Evolutionary conservation across 306 rosid genomes (phyloP).

Genomic region (Dalbergia cochinchinensis): DNA sequence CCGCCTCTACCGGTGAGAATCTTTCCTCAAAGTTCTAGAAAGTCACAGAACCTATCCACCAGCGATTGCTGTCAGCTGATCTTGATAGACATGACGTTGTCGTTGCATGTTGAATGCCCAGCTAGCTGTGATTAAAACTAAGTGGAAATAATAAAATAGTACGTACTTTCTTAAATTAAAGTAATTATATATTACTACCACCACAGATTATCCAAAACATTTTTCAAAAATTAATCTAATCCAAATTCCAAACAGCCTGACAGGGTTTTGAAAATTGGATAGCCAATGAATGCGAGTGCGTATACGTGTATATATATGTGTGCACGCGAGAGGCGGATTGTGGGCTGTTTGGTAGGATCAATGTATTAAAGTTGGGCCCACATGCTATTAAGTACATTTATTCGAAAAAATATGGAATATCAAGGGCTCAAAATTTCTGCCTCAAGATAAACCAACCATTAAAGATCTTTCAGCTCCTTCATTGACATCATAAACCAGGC

Average conservation of each 20-base stretch:
- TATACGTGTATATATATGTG: background rate
- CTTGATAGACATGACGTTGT: too few species aligned
- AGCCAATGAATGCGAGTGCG: background rate
- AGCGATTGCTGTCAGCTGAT: background rate
- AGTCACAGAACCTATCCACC: background rate
- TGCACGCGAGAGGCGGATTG: background rate
- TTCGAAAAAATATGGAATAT: background rate
- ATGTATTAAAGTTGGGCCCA: conserved; percentile 15
- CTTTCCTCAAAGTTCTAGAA: background rate
- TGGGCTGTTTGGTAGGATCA: background rate
- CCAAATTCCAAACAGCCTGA: background rate
- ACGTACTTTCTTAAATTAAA: too few species aligned
- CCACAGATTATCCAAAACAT: too few species aligned
- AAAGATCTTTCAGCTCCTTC: background rate
- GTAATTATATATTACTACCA: too few species aligned
- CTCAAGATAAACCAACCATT: conserved; percentile 36
- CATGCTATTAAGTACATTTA: background rate
- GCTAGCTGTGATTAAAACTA: too few species aligned
- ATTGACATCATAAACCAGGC: background rate
- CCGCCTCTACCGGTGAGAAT: background rate
- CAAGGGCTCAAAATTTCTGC: conserved; percentile 1
- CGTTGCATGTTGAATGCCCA: background rate
- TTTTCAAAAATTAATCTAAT: background rate
- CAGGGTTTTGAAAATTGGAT: conserved; percentile 7
- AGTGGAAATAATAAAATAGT: too few species aligned